Conservation (phyloP, 140 eudicot genomes). For the Cichorium intybus region DNA sequence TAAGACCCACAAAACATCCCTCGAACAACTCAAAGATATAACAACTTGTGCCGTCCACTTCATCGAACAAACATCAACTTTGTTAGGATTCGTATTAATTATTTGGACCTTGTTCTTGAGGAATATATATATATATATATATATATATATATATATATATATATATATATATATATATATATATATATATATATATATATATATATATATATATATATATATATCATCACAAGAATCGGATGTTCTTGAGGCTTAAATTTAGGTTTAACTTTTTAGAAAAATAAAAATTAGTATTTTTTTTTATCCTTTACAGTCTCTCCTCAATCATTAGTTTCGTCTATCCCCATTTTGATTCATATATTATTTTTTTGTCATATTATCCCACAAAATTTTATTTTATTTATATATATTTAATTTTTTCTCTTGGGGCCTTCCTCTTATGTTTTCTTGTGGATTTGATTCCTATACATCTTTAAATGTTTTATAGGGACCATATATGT, state of each 20-base stretch:
- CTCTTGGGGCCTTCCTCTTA: conserved; percentile 36
- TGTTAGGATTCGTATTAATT: not conserved
- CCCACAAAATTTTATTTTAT: conserved; percentile 18
- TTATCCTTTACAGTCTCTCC: conserved; percentile 21
- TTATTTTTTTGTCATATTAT: conserved; percentile 38
- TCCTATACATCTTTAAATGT: conserved; percentile 34
- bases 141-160: too few species aligned
- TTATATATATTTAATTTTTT: conserved; percentile 22
- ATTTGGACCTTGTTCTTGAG: not conserved
- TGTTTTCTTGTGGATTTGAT: conserved; percentile 63
- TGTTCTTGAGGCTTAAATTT: conserved; percentile 2
- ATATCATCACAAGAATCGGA: not conserved
- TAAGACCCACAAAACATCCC: not conserved
- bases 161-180: too few species aligned
- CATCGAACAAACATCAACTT: too few species aligned
- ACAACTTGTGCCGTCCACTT: too few species aligned
- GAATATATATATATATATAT: too few species aligned
- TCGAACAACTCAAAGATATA: too few species aligned
- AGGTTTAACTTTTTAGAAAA: conserved; percentile 14
- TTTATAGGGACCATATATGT: conserved; percentile 46
- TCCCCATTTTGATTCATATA: conserved; percentile 50
- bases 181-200: too few species aligned
- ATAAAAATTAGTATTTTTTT: conserved; percentile 12
- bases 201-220: too few species aligned
- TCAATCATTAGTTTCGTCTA: conserved; percentile 40